Evolutionary conservation across 2,329 filamentous ascomycete genomes (phyloP).

Genomic region (Phyllosticta ampelicida): DNA sequence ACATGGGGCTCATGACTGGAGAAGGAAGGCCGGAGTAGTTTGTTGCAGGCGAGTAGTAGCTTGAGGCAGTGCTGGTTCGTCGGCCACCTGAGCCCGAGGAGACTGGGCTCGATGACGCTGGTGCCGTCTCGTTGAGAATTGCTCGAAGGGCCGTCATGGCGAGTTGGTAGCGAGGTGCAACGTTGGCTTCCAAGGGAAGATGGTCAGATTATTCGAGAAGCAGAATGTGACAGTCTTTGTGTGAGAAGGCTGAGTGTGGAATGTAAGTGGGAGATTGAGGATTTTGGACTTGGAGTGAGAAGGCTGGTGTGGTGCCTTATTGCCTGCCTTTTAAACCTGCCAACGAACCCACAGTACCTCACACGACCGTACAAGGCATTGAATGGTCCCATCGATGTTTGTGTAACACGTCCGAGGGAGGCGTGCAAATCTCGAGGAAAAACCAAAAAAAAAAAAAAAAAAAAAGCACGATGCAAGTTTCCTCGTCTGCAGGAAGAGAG

Average conservation of each 20-base stretch:
- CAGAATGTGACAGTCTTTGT: not conserved
- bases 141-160: slow-evolving; percentile 8
- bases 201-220: not conserved
- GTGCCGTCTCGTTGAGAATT: slow-evolving; percentile 8
- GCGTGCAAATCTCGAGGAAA: not conserved
- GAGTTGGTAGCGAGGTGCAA: not conserved
- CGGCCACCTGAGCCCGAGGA: not conserved
- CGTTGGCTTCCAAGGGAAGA: not conserved
- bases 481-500: slow-evolving; percentile 3
- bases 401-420: slow-evolving; percentile 4
- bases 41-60: not conserved
- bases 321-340: not conserved
- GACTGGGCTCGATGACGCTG: not conserved
- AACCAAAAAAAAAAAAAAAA: slow-evolving; percentile 2
- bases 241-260: not conserved
- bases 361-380: not conserved
- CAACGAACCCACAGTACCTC: not conserved
- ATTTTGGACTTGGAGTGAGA: not conserved
- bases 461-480: slow-evolving; percentile 1
- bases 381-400: not conserved
- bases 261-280: not conserved
- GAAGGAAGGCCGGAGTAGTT: not conserved
- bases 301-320: not conserved
- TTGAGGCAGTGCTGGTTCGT: not conserved
- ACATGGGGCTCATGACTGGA: slow-evolving; percentile 3